phyloP scores from a whole-genome alignment of 352 stramenopile genomes.

The Globisporangium nodosum region DNA sequence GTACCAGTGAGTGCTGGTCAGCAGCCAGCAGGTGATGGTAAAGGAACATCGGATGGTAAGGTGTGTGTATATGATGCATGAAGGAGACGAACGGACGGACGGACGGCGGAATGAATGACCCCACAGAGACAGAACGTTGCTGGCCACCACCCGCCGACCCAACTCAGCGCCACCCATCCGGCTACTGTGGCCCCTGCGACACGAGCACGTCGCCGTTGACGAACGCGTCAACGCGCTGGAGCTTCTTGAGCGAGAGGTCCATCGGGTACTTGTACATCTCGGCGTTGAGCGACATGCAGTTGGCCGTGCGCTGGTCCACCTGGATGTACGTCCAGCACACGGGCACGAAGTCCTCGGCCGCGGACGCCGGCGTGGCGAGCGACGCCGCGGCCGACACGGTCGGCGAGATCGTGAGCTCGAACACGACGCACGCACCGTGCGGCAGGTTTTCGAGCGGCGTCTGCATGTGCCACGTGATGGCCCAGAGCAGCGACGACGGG shows the following conservation, averaged over 20 bases:
- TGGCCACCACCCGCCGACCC: too few species aligned
- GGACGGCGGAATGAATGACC: not conserved
- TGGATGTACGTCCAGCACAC: constrained; percentile 84
- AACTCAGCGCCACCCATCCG: too few species aligned
- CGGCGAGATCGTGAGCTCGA: constrained; percentile 56
- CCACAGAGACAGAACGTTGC: too few species aligned
- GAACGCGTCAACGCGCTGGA: constrained; percentile 71
- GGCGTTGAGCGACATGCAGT: constrained; percentile 52
- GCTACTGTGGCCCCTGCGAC: constrained; percentile 39
- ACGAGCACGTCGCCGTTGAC: constrained; percentile 69
- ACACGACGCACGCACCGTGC: constrained; percentile 59
- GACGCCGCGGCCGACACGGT: constrained; percentile 13
- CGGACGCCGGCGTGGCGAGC: constrained; percentile 18
- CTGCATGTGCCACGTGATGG: constrained; percentile 92
- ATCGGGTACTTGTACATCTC: constrained; percentile 85
- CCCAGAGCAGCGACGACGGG: constrained; percentile 62
- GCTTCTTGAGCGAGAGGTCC: constrained; percentile 67
- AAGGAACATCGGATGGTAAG: not conserved
- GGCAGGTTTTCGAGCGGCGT: constrained; percentile 90
- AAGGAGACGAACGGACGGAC: too few species aligned
- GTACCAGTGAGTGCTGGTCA: constrained; percentile 5
- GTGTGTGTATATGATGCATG: constrained; percentile 2
- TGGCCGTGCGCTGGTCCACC: constrained; percentile 74
- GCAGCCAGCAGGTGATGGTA: too few species aligned
- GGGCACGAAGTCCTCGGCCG: constrained; percentile 39